Evolutionary conservation across 2,329 filamentous ascomycete genomes (phyloP).

Genomic region (Sporothrix brasiliensis): DNA sequence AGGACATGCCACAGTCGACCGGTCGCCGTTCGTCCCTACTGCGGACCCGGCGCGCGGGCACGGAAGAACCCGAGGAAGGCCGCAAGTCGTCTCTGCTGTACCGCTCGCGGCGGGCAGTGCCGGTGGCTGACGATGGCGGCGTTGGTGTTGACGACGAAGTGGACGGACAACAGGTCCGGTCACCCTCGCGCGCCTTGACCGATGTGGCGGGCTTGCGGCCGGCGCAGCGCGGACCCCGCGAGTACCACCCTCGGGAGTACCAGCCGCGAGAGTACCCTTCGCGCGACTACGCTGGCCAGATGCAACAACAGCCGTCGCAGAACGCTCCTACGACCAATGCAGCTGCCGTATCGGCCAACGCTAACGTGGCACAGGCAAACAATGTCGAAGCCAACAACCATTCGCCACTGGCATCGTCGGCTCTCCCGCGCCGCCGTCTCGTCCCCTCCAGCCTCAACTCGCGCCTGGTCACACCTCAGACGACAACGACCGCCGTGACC

Average conservation of each 20-base stretch:
- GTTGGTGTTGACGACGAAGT: conserved; percentile 44
- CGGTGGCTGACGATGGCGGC: conserved; percentile 50
- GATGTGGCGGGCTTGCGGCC: conserved; percentile 52
- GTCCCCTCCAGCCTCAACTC: conserved; percentile 54
- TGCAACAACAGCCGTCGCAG: conserved; percentile 12
- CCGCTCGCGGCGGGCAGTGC: conserved; percentile 50
- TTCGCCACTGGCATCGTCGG: conserved; percentile 47
- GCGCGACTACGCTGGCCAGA: conserved; percentile 30
- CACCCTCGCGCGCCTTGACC: conserved; percentile 61
- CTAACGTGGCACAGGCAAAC: conserved; percentile 30
- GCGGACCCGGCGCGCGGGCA: conserved; percentile 45
- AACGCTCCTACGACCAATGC: conserved; percentile 26
- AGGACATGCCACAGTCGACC: conserved; percentile 41
- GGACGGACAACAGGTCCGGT: conserved; percentile 48
- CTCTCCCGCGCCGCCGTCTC: conserved; percentile 58
- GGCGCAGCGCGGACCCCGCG: conserved; percentile 44
- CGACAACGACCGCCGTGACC: conserved; percentile 42
- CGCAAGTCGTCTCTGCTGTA: conserved; percentile 53
- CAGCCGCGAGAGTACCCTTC: conserved; percentile 25
- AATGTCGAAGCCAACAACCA: conserved; percentile 8
- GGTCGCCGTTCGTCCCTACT: conserved; percentile 51
- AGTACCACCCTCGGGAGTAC: conserved; percentile 38
- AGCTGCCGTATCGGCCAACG: conserved; percentile 4
- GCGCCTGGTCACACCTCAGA: conserved; percentile 49
- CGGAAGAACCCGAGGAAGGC: conserved; percentile 56